Conservation (phyloP, 768 basidiomycete species). For the Steccherinum ochraceum region DNA sequence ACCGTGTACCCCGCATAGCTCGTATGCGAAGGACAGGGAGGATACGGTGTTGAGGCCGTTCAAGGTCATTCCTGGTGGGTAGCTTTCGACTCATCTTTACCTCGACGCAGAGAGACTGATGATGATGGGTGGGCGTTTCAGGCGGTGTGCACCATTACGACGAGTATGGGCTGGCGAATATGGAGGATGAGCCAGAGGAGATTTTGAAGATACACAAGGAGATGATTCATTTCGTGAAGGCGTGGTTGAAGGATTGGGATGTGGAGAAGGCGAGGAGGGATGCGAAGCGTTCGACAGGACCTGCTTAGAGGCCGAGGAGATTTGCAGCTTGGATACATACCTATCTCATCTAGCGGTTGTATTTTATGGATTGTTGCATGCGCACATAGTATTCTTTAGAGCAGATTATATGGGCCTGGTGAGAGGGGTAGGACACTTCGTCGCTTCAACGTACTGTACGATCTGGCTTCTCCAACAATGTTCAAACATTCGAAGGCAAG, state of each 20-base stretch:
- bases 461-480: too few species aligned
- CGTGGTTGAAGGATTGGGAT: conserved; percentile 58
- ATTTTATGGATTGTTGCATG: too few species aligned
- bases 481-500: too few species aligned
- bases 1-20: conserved; percentile 78
- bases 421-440: too few species aligned
- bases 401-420: too few species aligned
- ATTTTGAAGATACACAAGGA: conserved; percentile 78
- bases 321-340: too few species aligned
- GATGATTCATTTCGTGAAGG: conserved; percentile 71
- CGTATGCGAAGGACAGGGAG: conserved; percentile 56
- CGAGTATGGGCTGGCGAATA: conserved; percentile 65
- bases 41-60: conserved; percentile 77
- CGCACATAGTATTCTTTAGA: too few species aligned
- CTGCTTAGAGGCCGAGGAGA: too few species aligned
- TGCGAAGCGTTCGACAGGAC: too few species aligned
- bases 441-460: too few species aligned
- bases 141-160: conserved; percentile 73
- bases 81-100: background rate
- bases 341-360: too few species aligned
- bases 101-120: background rate
- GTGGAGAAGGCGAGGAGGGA: too few species aligned
- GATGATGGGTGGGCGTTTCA: conserved; percentile 44
- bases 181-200: conserved; percentile 60
- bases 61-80: conserved; percentile 79